Evolutionary conservation across 495 filamentous ascomycete genomes (phyloP), one percentile per base, ranked within the genome.

Genomic region (Immersiella caudata): DNA sequence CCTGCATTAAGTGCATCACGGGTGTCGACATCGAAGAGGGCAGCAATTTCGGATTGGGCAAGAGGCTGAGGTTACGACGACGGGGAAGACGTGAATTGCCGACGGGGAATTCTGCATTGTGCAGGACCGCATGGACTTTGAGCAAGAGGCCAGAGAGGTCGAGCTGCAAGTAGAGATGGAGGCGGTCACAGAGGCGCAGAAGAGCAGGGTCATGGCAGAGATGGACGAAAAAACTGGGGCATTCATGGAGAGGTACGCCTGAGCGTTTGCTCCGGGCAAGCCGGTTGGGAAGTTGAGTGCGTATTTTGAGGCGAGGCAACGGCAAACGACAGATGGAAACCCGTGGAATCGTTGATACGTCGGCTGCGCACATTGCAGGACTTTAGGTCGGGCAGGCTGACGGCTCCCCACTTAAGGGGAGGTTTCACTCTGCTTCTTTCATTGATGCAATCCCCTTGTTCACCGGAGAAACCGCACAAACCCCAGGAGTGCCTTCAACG

Each of bases 201-300:
- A 75, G 67, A 26, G 25, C 55, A 56, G 40, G 12, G 55, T 69
- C 46, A 75, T 74, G 76, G 56, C 73, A 62, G 60, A 68, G 62
- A 76, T 79, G 74, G 71, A 78, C 56, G 56, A 71, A 40, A 68
- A 67, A 66, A 77, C 81, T 62, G 71, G 57, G 16, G 68, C 5
- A 20, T 81, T 82, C 49, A 75, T 81, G 70, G n/a, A 73, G 65
- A 60, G 67, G 66, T 81, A 78, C 67, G 27, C 65, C 6, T 80
- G 76, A 76, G 78, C 75, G n/a, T 81, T 79, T 71, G 65, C 62
- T 27, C 36, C 27, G 27, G 70, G 71, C 26, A 62, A 63, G 35
- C 74, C 76, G 55, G 74, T 77, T 64, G 77, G 78, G 29, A 81
- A 81, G 66, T 67, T 81, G 75, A 74, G 72, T 36, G 77, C 78